These are phyloP conservation scores for Linum usitatissimum DNA, from an alignment of 345 rosid species.

Conservation along the genomic window DNA sequence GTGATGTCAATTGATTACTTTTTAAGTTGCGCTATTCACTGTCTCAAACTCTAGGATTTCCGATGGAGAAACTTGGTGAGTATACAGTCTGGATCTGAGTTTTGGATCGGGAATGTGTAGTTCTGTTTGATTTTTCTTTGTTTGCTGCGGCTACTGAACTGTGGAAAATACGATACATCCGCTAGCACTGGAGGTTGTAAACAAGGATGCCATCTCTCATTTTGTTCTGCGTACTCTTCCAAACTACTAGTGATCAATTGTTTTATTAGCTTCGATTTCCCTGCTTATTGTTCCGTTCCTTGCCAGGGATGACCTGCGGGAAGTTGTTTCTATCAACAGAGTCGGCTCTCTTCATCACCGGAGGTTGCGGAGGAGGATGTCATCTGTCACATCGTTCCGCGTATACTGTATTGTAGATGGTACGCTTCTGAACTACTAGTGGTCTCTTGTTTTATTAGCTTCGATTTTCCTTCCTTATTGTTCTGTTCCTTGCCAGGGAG, in stretches of 20 bases:
- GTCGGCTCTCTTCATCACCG: slow-evolving; percentile 4
- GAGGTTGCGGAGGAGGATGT: slow-evolving; percentile 53
- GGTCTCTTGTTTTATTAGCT: not conserved
- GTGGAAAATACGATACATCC: slow-evolving; percentile 71
- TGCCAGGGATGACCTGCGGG: too few relatives aligned
- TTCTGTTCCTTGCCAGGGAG: slow-evolving; percentile 36
- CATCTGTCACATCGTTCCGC: slow-evolving; percentile 70
- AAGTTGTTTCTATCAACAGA: too few relatives aligned
- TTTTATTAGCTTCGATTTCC: not conserved
- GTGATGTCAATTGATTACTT: not conserved
- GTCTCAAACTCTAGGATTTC: not conserved
- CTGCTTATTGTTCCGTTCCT: not conserved
- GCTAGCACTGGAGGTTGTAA: slow-evolving; percentile 30
- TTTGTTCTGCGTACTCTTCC: slow-evolving; percentile 58
- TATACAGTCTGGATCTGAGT: not conserved
- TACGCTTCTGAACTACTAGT: slow-evolving; percentile 20
- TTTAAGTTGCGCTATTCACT: not conserved
- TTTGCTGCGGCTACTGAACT: slow-evolving; percentile 21
- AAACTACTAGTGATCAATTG: not conserved
- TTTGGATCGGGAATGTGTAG: not conserved
- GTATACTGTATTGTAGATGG: slow-evolving; percentile 90
- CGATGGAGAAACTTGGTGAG: slow-evolving; percentile 56
- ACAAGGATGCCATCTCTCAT: slow-evolving; percentile 75
- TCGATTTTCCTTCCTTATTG: too few relatives aligned
- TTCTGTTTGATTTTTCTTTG: not conserved